A percentile compares a stretch with the other conserved stretches of the same genome.
These are phyloP conservation scores for Chaetomium sp. DNA, from an alignment of 2,329 filamentous ascomycete species.

Conservation along the genomic window DNA sequence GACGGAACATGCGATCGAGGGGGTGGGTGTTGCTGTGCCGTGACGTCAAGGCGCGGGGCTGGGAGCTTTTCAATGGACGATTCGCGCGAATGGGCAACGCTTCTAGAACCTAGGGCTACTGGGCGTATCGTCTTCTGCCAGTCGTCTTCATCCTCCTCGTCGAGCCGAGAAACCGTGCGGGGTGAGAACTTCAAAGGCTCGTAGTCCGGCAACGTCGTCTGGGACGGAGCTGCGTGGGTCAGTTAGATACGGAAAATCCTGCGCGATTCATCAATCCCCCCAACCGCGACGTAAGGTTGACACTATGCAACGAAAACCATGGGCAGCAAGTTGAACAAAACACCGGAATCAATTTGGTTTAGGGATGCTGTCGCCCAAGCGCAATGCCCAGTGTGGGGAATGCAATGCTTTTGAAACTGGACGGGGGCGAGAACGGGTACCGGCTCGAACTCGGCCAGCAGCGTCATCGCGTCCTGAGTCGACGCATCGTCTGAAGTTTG, in stretches of 20 bases:
- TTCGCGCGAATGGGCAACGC: slow-evolving; percentile 48
- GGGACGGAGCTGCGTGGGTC: slow-evolving; percentile 46
- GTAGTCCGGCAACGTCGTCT: slow-evolving; percentile 52
- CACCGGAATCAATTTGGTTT: neutral
- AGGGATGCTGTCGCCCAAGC: neutral
- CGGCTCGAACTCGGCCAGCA: neutral
- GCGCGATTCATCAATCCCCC: neutral
- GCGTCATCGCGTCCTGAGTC: neutral
- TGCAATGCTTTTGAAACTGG: slow-evolving; percentile 12
- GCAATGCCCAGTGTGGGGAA: slow-evolving; percentile 1
- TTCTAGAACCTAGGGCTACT: slow-evolving; percentile 36
- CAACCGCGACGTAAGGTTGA: neutral
- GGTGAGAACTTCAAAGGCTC: slow-evolving; percentile 48
- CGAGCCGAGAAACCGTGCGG: slow-evolving; percentile 44
- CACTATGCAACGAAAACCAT: slow-evolving; percentile 1
- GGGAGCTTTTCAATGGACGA: slow-evolving; percentile 51
- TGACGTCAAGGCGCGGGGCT: slow-evolving; percentile 23
- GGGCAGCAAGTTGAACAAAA: neutral
- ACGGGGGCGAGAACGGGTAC: slow-evolving; percentile 1
- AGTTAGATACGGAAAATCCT: slow-evolving; percentile 6
- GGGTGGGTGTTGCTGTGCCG: slow-evolving; percentile 26
- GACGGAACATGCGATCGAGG: slow-evolving; percentile 36
- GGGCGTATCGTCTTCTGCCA: slow-evolving; percentile 49
- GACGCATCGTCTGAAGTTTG: neutral
- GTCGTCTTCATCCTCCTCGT: slow-evolving; percentile 45